phyloP scores from a whole-genome alignment of 176 grass and related monocot genomes.

The Raddia distichophylla region DNA sequence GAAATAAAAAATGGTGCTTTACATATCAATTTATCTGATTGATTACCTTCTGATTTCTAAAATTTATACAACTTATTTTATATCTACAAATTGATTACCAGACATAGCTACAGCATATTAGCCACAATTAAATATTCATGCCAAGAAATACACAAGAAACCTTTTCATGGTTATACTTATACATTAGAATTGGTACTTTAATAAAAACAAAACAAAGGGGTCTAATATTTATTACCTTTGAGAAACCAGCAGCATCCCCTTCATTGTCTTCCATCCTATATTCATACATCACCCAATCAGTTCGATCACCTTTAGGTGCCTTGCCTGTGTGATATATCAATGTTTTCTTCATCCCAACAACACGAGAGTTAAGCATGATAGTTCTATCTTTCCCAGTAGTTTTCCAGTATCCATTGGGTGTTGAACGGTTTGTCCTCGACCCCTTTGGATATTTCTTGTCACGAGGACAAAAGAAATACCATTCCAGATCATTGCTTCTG shows the following conservation, averaged over 20 bases:
- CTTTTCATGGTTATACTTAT: background rate
- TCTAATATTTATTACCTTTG: slow-evolving; percentile 54
- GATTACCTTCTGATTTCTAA: background rate
- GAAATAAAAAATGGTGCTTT: background rate
- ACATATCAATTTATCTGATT: background rate
- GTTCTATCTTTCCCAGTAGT: slow-evolving; percentile 88
- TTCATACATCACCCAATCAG: slow-evolving; percentile 97
- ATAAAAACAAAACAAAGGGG: background rate
- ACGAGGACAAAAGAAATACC: slow-evolving; percentile 87
- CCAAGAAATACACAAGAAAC: background rate
- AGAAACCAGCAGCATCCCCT: slow-evolving; percentile 55
- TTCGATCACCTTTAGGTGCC: slow-evolving; percentile 67
- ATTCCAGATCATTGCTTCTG: slow-evolving; percentile 73
- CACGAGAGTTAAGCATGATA: slow-evolving; percentile 59
- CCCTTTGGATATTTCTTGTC: slow-evolving; percentile 92
- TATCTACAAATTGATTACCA: background rate
- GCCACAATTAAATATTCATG: background rate
- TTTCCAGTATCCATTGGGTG: slow-evolving; percentile 90
- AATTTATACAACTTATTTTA: background rate
- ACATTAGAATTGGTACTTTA: background rate
- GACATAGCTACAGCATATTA: background rate
- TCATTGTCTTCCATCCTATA: slow-evolving; percentile 67
- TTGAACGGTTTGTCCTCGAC: slow-evolving; percentile 71
- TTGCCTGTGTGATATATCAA: slow-evolving; percentile 92
- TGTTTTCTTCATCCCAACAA: slow-evolving; percentile 83